phyloP scores from a whole-genome alignment of 2,329 filamentous ascomycete species.

The Neurospora sp. region DNA sequence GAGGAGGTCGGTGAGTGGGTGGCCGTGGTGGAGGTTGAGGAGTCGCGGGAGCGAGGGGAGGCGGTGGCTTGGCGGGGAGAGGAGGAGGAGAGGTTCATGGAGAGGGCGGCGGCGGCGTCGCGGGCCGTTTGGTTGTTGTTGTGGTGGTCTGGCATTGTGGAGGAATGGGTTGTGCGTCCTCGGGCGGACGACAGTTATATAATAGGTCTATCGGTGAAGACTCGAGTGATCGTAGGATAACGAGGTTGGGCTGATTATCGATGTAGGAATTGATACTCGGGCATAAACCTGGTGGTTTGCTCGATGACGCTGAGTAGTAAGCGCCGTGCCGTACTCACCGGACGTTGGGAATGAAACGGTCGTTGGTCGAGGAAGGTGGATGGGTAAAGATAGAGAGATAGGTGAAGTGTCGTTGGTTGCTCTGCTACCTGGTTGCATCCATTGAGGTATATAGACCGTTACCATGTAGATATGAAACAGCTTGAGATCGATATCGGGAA shows the following conservation, averaged over 20 bases:
- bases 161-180: neutral
- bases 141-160: neutral
- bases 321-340: neutral
- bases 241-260: neutral
- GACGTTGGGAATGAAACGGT: neutral
- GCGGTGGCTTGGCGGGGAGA: neutral
- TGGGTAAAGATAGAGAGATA: too few relatives aligned
- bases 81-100: neutral
- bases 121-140: neutral
- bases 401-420: neutral
- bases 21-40: neutral
- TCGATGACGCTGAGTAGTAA: neutral
- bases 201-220: neutral
- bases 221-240: neutral
- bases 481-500: neutral
- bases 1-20: conserved; percentile 1
- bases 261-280: neutral
- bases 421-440: neutral
- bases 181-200: neutral
- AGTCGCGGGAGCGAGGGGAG: neutral
- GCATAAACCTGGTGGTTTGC: neutral
- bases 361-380: neutral
- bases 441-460: neutral
- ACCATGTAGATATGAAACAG: neutral
- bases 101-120: neutral